A percentile compares a stretch with the other conserved stretches of the same genome.
These are phyloP conservation scores for Podospora fimiseda DNA, from an alignment of 495 filamentous ascomycete genomes.

Conservation along the genomic window DNA sequence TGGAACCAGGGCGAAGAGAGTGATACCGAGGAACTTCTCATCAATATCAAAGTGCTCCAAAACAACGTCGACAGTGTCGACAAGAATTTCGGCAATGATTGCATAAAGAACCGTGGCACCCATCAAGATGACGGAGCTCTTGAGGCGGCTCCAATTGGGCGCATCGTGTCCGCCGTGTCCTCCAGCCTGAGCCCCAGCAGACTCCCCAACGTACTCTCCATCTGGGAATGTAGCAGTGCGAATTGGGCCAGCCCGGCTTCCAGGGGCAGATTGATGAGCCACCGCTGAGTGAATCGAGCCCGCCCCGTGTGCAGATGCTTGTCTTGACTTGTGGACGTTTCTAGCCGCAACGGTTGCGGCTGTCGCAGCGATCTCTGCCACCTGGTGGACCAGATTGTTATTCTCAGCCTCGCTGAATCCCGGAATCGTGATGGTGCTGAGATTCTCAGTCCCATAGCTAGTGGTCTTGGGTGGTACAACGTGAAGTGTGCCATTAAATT, in stretches of 20 bases:
- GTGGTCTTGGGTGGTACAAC: conserved; percentile 64
- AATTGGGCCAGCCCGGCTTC: conserved; percentile 27
- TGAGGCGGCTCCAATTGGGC: conserved; percentile 91
- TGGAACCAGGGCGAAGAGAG: conserved; percentile 91
- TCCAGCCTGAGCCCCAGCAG: conserved; percentile 31
- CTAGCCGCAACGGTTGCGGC: conserved; percentile 83
- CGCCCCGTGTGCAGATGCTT: conserved; percentile 14
- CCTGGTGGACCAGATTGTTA: conserved; percentile 67
- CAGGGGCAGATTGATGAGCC: conserved; percentile 17
- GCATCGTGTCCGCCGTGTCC: conserved; percentile 82
- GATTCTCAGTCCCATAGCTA: conserved; percentile 31
- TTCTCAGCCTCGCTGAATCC: conserved; percentile 78
- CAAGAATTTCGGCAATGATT: conserved; percentile 91
- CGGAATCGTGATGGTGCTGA: conserved; percentile 48
- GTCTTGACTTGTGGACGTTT: conserved; percentile 46
- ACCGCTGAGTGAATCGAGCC: conserved; percentile 14
- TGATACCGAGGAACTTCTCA: conserved; percentile 97
- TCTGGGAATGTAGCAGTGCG: conserved; percentile 38
- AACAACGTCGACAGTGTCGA: conserved; percentile 93
- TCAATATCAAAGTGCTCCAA: conserved; percentile 84
- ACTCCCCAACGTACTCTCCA: conserved; percentile 32
- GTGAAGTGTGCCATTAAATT: conserved; percentile 48
- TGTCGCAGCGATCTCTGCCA: conserved; percentile 88
- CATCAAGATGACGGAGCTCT: conserved; percentile 83
- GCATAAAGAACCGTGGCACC: conserved; percentile 90